Percentiles rank a stretch among this genome's conserved stretches.
Conservation (phyloP, 768 basidiomycete genomes). For the Sistotremastrum niveocremeum region DNA sequence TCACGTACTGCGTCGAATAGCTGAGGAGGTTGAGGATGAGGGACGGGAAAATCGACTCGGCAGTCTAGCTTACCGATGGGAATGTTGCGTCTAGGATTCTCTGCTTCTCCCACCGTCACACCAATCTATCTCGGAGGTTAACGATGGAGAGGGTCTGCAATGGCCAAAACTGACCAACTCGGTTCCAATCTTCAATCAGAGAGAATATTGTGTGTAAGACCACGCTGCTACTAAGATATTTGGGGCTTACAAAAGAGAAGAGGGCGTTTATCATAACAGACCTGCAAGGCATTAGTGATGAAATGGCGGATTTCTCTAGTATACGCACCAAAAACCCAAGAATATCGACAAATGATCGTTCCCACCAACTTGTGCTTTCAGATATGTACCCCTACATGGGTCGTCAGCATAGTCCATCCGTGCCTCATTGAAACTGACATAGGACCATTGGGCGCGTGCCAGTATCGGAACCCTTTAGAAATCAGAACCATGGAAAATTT, state of each 20-base stretch:
- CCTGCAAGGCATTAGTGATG: background rate
- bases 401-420: background rate
- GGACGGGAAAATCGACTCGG: background rate
- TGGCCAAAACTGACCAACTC: conserved; percentile 27
- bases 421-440: conserved; percentile 23
- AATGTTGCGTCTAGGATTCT: conserved; percentile 63
- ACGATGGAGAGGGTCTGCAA: no score
- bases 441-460: conserved; percentile 36
- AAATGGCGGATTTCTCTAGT: background rate
- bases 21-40: background rate
- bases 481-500: conserved; percentile 25
- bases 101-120: conserved; percentile 42
- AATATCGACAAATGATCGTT: conserved; percentile 38
- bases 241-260: conserved; percentile 32
- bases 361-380: conserved; percentile 1
- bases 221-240: no score
- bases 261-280: conserved; percentile 44
- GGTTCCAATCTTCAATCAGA: conserved; percentile 37
- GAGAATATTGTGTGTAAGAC: no score
- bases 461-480: conserved; percentile 23
- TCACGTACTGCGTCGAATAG: conserved; percentile 37
- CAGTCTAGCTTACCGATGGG: conserved; percentile 36
- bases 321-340: conserved; percentile 57
- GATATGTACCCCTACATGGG: conserved; percentile 22
- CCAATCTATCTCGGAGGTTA: conserved; percentile 28